Evolutionary conservation across 768 basidiomycete species (phyloP), one percentile per base, ranked within the genome.

Genomic region (Tephrocybe rancida): DNA sequence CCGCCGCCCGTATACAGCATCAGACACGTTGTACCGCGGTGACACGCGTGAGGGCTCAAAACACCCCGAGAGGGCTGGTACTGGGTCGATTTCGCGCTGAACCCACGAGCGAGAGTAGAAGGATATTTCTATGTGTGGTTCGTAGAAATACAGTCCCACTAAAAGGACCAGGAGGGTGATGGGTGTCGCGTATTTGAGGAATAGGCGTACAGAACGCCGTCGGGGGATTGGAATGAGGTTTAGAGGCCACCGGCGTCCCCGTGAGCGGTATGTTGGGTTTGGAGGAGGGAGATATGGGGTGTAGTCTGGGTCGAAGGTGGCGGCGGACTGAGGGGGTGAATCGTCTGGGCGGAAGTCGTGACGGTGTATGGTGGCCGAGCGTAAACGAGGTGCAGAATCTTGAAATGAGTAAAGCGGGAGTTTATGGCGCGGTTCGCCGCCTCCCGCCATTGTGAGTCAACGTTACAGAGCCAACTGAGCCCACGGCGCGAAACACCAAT

Each of bases 81-180:
- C 67, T 9, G 79, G 69, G n/a, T 82, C 75, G n/a, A 96, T 82
- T 60, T 94, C 88, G 37, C 74, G 67, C 35, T 79, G 72, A 43
- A 95, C 76, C 92, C 95, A 97, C 35, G 74, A 73, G 24, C 88
- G 81, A 27, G 79, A 76, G 71, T 92, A 95, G 63, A 93, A 83
- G 22, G 87, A 76, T 37, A 95, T 71, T 70, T 97, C 95, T 62
- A 97, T 72, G 70, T 97, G 93, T 3, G 91, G 82, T 69, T 96
- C 89, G 70, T 88, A 90, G 41, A 85, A 63, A 62, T 82, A 78
- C 45, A 85, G 69, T 0, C 74, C 76, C n/a, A 80, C 61, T 24
- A 84, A 55, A 24, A 85, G 50, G 55, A 77, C 56, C 38, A 81
- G 24, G 43, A 75, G 51, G 4, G 64, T 47, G 22, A 70, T 30